These are phyloP conservation scores for Solanum rostratum DNA, from an alignment of 257 asterid species.

Conservation along the genomic window DNA sequence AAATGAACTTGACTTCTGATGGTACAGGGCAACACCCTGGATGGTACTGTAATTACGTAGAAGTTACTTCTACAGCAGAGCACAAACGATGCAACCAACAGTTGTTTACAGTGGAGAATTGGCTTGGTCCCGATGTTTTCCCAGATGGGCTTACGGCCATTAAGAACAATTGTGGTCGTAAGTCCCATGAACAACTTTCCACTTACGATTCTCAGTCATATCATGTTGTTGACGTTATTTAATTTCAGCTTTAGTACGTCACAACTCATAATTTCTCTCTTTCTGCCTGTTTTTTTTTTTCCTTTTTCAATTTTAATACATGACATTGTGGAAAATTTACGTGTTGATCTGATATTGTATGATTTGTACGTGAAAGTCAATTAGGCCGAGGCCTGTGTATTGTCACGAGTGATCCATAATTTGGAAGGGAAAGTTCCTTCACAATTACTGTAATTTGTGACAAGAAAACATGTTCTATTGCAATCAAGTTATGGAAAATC, in stretches of 20 bases:
- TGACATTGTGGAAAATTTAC: too few relatives aligned
- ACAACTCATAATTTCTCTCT: background rate
- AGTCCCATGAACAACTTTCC: background rate
- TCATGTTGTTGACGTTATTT: background rate
- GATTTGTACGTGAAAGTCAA: background rate
- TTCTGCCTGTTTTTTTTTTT: background rate
- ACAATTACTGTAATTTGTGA: background rate
- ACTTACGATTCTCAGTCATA: background rate
- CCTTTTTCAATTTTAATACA: background rate
- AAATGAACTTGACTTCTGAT: slow-evolving; percentile 50
- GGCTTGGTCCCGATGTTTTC: slow-evolving; percentile 48
- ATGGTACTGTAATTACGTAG: slow-evolving; percentile 52
- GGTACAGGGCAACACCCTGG: slow-evolving; percentile 52
- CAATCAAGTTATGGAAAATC: too few relatives aligned
- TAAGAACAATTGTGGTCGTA: slow-evolving; percentile 18
- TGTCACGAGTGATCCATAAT: background rate
- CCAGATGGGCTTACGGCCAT: slow-evolving; percentile 48
- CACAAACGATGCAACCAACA: slow-evolving; percentile 31
- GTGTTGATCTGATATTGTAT: background rate
- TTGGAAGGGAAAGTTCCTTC: background rate
- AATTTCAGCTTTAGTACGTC: background rate
- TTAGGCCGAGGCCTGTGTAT: background rate
- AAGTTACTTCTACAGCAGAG: slow-evolving; percentile 41
- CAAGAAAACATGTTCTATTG: background rate
- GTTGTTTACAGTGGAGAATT: slow-evolving; percentile 46